A percentile compares a stretch with the other conserved stretches of the same genome.
Conservation (phyloP, 2,329 filamentous ascomycete genomes). For the Hypoxylon sp. region DNA sequence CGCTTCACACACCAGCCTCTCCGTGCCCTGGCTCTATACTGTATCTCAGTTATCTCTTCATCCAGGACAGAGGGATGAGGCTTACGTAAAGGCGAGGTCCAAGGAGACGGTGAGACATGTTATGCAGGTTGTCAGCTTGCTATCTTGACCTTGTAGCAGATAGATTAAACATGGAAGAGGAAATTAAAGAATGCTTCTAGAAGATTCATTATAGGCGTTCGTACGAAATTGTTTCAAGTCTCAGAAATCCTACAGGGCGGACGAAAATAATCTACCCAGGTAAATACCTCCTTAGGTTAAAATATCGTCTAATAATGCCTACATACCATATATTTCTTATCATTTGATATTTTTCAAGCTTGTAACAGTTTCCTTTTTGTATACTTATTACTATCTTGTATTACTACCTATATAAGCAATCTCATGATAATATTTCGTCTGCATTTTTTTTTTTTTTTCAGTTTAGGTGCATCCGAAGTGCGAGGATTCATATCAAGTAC, state of each 20-base stretch:
- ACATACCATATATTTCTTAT: too few species aligned
- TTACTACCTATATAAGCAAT: too few species aligned
- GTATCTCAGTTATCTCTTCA: background rate
- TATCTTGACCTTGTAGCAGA: conserved; percentile 25
- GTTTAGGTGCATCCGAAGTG: background rate
- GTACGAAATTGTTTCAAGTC: too few species aligned
- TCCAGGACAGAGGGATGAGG: conserved; percentile 1
- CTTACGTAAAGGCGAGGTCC: conserved; percentile 18
- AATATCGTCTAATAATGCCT: too few species aligned
- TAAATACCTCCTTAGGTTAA: too few species aligned
- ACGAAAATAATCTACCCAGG: too few species aligned
- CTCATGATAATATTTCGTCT: background rate
- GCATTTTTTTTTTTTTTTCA: background rate
- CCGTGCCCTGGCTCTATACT: too few species aligned
- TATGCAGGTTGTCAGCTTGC: conserved; percentile 23
- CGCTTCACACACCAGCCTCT: conserved; percentile 9
- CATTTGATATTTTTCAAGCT: background rate
- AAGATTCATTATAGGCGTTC: conserved; percentile 28
- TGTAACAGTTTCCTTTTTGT: too few species aligned
- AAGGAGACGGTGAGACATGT: conserved; percentile 13
- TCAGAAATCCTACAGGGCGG: too few species aligned
- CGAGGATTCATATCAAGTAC: conserved; percentile 14
- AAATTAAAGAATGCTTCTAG: conserved; percentile 30
- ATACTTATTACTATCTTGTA: too few species aligned
- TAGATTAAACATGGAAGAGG: conserved; percentile 27